Conservation (phyloP, 208 protist species). For the Trypanosoma caninum region DNA sequence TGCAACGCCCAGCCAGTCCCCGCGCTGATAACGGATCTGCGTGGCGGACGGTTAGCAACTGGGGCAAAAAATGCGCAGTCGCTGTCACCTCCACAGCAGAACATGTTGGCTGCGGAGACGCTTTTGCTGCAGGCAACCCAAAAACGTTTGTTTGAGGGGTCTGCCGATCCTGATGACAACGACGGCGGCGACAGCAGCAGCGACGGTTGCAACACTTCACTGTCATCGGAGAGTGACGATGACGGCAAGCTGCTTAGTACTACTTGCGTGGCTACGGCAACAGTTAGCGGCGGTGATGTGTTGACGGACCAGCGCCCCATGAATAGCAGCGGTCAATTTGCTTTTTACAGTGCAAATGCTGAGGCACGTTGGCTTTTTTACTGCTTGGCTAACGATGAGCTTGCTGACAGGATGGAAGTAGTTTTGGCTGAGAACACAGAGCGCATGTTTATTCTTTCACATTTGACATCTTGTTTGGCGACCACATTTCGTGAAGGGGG, state of each 20-base stretch:
- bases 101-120: background rate
- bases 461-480: background rate
- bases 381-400: conserved; percentile 8
- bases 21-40: conserved; percentile 10
- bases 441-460: conserved; percentile 4
- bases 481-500: background rate
- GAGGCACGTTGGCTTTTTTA: conserved; percentile 4
- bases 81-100: too few species aligned
- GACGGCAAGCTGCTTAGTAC: background rate
- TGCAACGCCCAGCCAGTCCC: conserved; percentile 4
- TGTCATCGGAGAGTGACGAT: conserved; percentile 22
- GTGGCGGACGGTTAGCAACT: too few species aligned
- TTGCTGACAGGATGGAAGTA: conserved; percentile 5
- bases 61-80: too few species aligned
- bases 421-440: conserved; percentile 14
- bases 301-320: background rate
- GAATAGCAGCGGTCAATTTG: background rate
- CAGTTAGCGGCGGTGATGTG: background rate
- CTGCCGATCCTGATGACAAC: background rate
- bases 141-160: conserved; percentile 7
- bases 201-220: conserved; percentile 7
- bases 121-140: background rate
- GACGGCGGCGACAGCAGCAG: background rate
- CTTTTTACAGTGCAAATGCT: background rate
- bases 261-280: background rate